Percentiles rank a stretch among this genome's conserved stretches.
These are phyloP conservation scores for Megacollybia marginata DNA, from an alignment of 768 basidiomycete genomes.

Conservation along the genomic window DNA sequence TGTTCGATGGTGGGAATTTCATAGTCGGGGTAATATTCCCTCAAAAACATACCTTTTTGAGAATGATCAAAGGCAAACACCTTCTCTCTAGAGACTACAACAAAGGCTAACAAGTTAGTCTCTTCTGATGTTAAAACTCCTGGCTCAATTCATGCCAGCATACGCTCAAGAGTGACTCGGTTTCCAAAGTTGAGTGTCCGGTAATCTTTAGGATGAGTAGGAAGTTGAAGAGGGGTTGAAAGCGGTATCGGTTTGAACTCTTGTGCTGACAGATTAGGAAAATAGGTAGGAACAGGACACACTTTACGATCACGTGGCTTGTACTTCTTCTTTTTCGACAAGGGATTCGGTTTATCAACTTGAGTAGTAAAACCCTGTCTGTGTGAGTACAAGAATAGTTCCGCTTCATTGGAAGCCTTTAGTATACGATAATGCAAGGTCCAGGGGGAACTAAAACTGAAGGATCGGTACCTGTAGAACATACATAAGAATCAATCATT, in stretches of 20 bases:
- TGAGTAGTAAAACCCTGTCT: neutral
- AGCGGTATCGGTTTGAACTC: conserved; percentile 7
- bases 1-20: conserved; percentile 13
- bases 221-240: conserved; percentile 1
- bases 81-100: conserved; percentile 6
- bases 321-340: conserved; percentile 8
- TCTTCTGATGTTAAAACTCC: conserved; percentile 4
- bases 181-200: neutral
- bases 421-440: neutral
- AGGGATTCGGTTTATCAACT: neutral
- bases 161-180: conserved; percentile 4
- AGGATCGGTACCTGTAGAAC: no score
- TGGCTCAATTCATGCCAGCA: conserved; percentile 11
- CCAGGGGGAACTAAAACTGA: no score
- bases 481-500: neutral
- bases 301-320: conserved; percentile 21
- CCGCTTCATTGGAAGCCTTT: neutral
- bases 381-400: no score
- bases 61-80: conserved; percentile 15
- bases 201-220: conserved; percentile 5
- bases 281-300: conserved; percentile 16
- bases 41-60: conserved; percentile 23
- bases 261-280: conserved; percentile 13
- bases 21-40: conserved; percentile 24
- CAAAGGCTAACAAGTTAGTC: conserved; percentile 7